A percentile compares a stretch with the other conserved stretches of the same genome.
phyloP scores from a whole-genome alignment of 148 eudicot species.

The Tetragonia tetragonoides region DNA sequence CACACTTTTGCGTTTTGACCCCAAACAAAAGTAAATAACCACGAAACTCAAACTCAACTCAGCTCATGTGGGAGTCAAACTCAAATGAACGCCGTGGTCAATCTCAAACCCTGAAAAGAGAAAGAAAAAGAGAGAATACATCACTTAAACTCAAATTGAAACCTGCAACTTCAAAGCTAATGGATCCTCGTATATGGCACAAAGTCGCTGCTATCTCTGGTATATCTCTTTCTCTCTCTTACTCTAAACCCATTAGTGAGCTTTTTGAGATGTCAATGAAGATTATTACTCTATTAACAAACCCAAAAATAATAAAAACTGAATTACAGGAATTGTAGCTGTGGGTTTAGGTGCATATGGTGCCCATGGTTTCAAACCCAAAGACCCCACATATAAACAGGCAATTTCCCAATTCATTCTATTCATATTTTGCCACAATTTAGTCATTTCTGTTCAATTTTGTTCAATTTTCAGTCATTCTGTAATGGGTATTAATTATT shows the following conservation, averaged over 20 bases:
- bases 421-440: neutral
- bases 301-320: neutral
- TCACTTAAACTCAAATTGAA: neutral
- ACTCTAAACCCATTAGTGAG: neutral
- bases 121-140: neutral
- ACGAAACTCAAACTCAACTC: too few species aligned
- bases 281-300: neutral
- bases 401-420: constrained; percentile 28
- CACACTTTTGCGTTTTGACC: too few species aligned
- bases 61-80: neutral
- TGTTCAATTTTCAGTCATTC: neutral
- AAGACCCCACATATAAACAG: constrained; percentile 73
- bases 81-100: neutral
- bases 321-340: constrained; percentile 62
- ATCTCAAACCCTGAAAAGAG: too few species aligned
- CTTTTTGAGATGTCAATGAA: neutral
- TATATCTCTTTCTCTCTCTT: constrained; percentile 19
- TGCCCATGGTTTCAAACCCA: constrained; percentile 86
- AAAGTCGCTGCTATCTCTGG: constrained; percentile 82
- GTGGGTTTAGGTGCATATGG: constrained; percentile 88
- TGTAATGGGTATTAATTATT: neutral
- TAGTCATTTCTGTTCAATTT: neutral
- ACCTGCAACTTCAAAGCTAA: constrained; percentile 9
- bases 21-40: too few species aligned
- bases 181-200: constrained; percentile 86